Base-by-base conservation (phyloP, 1,284 basidiomycete genomes). In the Ustilago trichophora region DNA sequence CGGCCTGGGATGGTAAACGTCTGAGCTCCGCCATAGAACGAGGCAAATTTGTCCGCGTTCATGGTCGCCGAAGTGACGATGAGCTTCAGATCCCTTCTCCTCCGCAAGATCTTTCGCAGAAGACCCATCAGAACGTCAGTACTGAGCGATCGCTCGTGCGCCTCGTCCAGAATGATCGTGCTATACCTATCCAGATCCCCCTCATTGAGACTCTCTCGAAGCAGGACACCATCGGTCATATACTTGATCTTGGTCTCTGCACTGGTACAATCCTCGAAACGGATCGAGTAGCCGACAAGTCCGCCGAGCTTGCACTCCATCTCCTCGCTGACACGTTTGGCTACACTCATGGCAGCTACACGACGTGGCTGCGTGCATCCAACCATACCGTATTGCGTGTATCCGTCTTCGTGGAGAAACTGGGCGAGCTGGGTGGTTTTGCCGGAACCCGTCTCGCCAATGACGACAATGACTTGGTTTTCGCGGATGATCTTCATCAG, bases 21-120 rank as follows among this genome's bases (percentile, higher is more conserved):
- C 0, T 94, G 94, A 0, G 95, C 94, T 72, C 90, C 91, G 41
- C 94, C 95, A 73, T 96, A 98, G 83, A 98, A 98, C 7, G 50
- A 18, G 83, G 85, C 26, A 92, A 99, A 98, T 90, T 97, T 97
- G 53, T 96, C 93, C 0, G 95, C 91, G 78, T 98, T 98, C 95
- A 98, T 98, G 2, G 95, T 98, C 4, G 95, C 95, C 2, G 95
- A 98, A 1, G 95, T 98, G 27, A 98, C 94, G 70, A 98, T 95
- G 35, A 98, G 87, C 82, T 94, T 97, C 40, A 98, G 84, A 81
- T 98, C 95, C 60, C 93, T 85, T 63, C 95, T 85, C 7, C 95
- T 87, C 2, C 92, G 92, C 33, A 98, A 84, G 73, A 98, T 93
- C 83, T 98, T 98, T 44, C 88, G 87, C 13, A 98, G 84, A 27